Evolutionary conservation across 805 yeast genomes (phyloP).

Genomic region (Myxozyma udenii): DNA sequence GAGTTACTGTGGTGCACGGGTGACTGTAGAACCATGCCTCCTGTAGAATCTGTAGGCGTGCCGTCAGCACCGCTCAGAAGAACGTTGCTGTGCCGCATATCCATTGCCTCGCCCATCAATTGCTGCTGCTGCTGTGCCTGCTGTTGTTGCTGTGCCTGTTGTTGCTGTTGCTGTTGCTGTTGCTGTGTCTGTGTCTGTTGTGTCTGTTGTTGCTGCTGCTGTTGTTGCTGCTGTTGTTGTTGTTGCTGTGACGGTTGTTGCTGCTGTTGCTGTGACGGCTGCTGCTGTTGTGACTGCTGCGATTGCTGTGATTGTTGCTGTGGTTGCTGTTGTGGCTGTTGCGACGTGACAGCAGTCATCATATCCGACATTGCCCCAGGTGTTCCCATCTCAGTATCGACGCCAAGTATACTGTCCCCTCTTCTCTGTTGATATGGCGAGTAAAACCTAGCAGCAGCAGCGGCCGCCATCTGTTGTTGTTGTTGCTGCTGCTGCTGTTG

Average conservation of each 20-base stretch:
- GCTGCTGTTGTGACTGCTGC: slow-evolving; percentile 8
- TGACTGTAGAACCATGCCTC: not conserved
- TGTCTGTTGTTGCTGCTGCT: slow-evolving; percentile 25
- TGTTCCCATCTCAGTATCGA: not conserved
- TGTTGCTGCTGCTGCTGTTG: slow-evolving; percentile 5
- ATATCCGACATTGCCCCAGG: too few relatives aligned
- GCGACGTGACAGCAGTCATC: too few relatives aligned
- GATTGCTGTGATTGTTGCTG: slow-evolving; percentile 1
- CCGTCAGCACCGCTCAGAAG: too few relatives aligned
- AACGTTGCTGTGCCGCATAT: too few relatives aligned
- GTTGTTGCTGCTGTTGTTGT: slow-evolving; percentile 5
- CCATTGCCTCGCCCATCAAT: too few relatives aligned
- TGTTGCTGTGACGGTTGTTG: slow-evolving; percentile 5
- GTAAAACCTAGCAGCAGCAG: too few relatives aligned
- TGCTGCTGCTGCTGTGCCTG: not conserved
- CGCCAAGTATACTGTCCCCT: not conserved
- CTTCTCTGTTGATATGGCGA: too few relatives aligned
- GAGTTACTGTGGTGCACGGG: not conserved
- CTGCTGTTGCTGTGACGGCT: slow-evolving; percentile 2
- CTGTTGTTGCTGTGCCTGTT: slow-evolving; percentile 3
- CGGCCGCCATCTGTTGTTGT: slow-evolving; percentile 4
- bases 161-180: slow-evolving; percentile 3
- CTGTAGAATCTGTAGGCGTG: too few relatives aligned
- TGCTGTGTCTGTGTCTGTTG: slow-evolving; percentile 30
- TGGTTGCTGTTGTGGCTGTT: too few relatives aligned